Percentiles rank a stretch among this genome's conserved stretches.
Conservation (phyloP, 495 filamentous ascomycete genomes). For the Aspergillus kassunensis region DNA sequence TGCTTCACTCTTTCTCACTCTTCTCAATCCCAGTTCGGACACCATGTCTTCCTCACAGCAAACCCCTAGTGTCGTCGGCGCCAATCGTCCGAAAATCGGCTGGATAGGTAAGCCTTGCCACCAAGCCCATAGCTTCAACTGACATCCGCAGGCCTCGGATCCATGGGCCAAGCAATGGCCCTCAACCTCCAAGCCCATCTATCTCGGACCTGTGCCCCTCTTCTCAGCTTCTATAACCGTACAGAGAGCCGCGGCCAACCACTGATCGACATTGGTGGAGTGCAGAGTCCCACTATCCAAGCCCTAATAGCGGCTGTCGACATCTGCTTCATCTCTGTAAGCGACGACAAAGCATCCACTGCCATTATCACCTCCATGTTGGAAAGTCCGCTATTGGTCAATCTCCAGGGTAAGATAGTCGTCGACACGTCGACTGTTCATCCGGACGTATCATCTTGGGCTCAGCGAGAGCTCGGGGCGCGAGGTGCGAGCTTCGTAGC, state of each 20-base stretch:
- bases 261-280: constrained; percentile 24
- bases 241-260: constrained; percentile 30
- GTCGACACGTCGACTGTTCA: constrained; percentile 41
- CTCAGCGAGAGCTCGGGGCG: constrained; percentile 14
- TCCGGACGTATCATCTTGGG: constrained; percentile 29
- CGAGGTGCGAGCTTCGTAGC: constrained; percentile 26
- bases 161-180: constrained; percentile 42
- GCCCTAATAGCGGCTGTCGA: constrained; percentile 26
- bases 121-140: no score
- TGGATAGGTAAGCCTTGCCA: background rate
- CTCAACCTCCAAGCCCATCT: constrained; percentile 38
- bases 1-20: no score
- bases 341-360: constrained; percentile 8
- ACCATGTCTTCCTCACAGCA: background rate
- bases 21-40: no score
- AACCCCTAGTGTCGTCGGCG: background rate
- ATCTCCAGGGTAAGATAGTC: constrained; percentile 29
- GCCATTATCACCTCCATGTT: background rate
- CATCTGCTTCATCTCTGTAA: constrained; percentile 27
- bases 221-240: constrained; percentile 32
- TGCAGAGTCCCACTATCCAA: constrained; percentile 23
- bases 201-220: constrained; percentile 5
- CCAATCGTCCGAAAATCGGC: background rate
- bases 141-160: constrained; percentile 27
- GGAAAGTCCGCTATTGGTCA: background rate